phyloP scores from a whole-genome alignment of 1,139 yeast species.

The Blastobotrys malaysiensis region DNA sequence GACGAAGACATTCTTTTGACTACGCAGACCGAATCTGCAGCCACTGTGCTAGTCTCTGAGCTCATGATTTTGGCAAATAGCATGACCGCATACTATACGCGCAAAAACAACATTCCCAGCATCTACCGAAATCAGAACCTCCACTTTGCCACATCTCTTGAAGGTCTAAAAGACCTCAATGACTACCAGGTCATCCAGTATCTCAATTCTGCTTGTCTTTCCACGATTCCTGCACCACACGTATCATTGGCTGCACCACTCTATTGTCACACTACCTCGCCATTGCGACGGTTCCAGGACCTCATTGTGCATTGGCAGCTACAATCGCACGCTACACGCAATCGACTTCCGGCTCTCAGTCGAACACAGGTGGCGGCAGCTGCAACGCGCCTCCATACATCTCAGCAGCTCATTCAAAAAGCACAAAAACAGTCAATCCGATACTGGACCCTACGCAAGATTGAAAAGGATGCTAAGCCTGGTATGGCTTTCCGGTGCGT shows the following conservation, averaged over 20 bases:
- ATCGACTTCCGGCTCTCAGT: not conserved
- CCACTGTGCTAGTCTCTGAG: slow-evolving; percentile 55
- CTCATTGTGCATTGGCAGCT: slow-evolving; percentile 72
- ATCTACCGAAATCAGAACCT: slow-evolving; percentile 51
- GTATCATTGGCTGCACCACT: slow-evolving; percentile 55
- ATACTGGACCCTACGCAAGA: slow-evolving; percentile 40
- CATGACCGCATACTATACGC: slow-evolving; percentile 51
- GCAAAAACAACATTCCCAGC: slow-evolving; percentile 46
- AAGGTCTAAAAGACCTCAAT: slow-evolving; percentile 3
- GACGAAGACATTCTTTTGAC: not conserved
- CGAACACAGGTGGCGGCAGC: slow-evolving; percentile 22
- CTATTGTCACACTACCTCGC: slow-evolving; percentile 83
- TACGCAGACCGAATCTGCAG: not conserved
- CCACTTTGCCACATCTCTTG: slow-evolving; percentile 28
- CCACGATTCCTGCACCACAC: slow-evolving; percentile 45
- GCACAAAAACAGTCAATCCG: slow-evolving; percentile 29
- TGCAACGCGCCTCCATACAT: slow-evolving; percentile 25
- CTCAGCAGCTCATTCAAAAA: slow-evolving; percentile 19
- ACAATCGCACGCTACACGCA: slow-evolving; percentile 36
- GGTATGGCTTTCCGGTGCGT: not conserved
- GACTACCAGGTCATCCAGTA: slow-evolving; percentile 4
- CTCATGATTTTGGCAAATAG: slow-evolving; percentile 75
- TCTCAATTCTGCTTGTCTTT: slow-evolving; percentile 24
- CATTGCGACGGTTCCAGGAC: slow-evolving; percentile 82
- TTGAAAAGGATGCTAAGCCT: slow-evolving; percentile 24